Evolutionary conservation across 176 grass and related monocot species (phyloP).

Genomic region (Tillandsia fasciculata): DNA sequence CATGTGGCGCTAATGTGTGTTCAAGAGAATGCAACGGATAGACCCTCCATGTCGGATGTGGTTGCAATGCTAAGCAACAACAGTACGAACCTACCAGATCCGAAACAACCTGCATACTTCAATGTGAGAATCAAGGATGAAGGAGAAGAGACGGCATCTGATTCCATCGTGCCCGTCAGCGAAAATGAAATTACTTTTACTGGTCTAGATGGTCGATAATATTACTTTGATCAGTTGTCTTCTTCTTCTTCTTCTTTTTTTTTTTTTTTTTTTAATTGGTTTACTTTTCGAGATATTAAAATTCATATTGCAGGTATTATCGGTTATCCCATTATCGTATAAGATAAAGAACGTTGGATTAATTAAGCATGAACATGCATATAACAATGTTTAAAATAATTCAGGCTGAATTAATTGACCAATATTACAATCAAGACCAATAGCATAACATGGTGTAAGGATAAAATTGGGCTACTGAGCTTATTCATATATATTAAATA

Average conservation of each 20-base stretch:
- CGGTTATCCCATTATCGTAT: no score
- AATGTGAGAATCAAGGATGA: background rate
- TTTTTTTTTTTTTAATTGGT: no score
- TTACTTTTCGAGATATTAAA: no score
- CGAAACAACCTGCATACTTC: background rate
- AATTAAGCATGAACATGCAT: no score
- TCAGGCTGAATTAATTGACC: no score
- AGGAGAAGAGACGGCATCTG: background rate
- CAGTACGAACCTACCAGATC: background rate
- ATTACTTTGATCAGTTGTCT: background rate
- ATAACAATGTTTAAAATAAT: no score
- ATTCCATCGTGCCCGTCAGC: background rate
- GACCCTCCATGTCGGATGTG: slow-evolving; percentile 36
- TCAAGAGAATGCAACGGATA: slow-evolving; percentile 10
- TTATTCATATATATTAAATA: no score
- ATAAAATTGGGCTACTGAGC: no score
- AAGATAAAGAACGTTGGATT: no score
- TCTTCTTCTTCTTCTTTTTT: background rate
- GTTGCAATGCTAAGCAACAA: slow-evolving; percentile 21
- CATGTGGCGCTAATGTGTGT: slow-evolving; percentile 27
- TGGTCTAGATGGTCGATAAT: background rate
- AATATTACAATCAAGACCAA: no score
- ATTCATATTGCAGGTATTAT: no score
- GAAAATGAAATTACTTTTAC: background rate
- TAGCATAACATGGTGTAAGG: no score